phyloP scores from a whole-genome alignment of 345 rosid species.

The Erodium maritimum region DNA sequence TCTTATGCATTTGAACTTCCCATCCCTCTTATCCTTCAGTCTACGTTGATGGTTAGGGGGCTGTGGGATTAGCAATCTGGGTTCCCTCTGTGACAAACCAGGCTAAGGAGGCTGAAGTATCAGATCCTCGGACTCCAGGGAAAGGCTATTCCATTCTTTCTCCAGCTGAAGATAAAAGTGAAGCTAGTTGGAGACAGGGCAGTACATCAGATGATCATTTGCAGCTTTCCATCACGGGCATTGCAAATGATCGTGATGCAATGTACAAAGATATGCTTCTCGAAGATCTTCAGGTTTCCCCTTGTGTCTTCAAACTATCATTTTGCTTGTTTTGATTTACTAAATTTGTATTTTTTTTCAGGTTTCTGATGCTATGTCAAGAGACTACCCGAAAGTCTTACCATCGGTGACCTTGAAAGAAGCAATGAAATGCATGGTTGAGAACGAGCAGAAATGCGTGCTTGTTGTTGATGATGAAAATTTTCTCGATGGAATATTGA shows the following conservation, averaged over 20 bases:
- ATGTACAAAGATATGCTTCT: constrained; percentile 55
- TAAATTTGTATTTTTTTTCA: constrained; percentile 9
- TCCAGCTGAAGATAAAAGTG: constrained; percentile 38
- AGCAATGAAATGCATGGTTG: constrained; percentile 60
- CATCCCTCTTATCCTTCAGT: too few relatives aligned
- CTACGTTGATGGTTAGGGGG: constrained; percentile 40
- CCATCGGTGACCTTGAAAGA: constrained; percentile 47
- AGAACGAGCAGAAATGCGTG: constrained; percentile 54
- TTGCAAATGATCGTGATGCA: constrained; percentile 36
- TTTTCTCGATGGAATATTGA: constrained; percentile 69
- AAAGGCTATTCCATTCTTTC: constrained; percentile 69
- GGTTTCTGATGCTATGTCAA: constrained; percentile 79
- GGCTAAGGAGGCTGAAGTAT: constrained; percentile 55
- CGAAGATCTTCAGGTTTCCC: constrained; percentile 55
- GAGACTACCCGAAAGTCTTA: constrained; percentile 53
- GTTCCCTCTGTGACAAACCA: constrained; percentile 92
- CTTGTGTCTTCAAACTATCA: not conserved
- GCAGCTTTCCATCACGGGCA: constrained; percentile 49
- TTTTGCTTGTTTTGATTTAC: not conserved
- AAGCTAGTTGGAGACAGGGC: constrained; percentile 27
- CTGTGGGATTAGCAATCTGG: constrained; percentile 99
- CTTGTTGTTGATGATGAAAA: constrained; percentile 67
- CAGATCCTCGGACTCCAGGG: constrained; percentile 37
- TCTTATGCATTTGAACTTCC: not conserved
- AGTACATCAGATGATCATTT: constrained; percentile 40